These are phyloP conservation scores for Bacidia gigantensis DNA, from an alignment of 495 filamentous ascomycete species.

Conservation along the genomic window DNA sequence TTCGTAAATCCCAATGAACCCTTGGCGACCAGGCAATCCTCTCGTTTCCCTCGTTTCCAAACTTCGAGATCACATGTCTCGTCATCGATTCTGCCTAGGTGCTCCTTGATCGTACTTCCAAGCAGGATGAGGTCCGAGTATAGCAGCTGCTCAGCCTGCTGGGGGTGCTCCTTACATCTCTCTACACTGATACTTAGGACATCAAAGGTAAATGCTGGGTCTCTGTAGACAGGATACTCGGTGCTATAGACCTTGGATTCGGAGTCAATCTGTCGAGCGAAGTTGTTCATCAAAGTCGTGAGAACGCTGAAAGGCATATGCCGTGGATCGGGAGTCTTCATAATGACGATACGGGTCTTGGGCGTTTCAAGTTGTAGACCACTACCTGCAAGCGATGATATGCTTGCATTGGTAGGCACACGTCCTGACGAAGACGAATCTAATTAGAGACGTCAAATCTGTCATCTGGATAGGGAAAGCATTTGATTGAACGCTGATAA, in stretches of 20 bases:
- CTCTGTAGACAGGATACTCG: slow-evolving; percentile 1
- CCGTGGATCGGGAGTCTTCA: not conserved
- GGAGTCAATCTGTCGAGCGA: not conserved
- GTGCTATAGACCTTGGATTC: slow-evolving; percentile 2
- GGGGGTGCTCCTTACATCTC: not conserved
- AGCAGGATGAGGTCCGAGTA: slow-evolving; percentile 1
- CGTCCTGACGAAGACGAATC: not conserved
- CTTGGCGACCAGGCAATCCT: not conserved
- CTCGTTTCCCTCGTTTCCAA: not conserved
- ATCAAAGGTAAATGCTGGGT: not conserved
- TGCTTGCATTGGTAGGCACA: not conserved
- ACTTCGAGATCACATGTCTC: slow-evolving; percentile 3
- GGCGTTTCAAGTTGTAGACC: slow-evolving; percentile 1
- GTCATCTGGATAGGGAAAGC: not conserved
- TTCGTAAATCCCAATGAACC: not conserved
- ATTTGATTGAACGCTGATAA: not conserved
- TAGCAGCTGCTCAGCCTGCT: slow-evolving; percentile 2
- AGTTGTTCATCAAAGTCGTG: not conserved
- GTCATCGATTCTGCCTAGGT: slow-evolving; percentile 2
- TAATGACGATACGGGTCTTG: slow-evolving; percentile 5
- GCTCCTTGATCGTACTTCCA: not conserved
- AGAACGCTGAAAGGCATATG: slow-evolving; percentile 5
- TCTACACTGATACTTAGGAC: slow-evolving; percentile 1
- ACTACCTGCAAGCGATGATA: not conserved
- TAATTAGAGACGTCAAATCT: not conserved